Percentiles rank a stretch among this genome's conserved stretches.
Conservation (phyloP, 441 rosid genomes). For the Erodium chrysanthum region DNA sequence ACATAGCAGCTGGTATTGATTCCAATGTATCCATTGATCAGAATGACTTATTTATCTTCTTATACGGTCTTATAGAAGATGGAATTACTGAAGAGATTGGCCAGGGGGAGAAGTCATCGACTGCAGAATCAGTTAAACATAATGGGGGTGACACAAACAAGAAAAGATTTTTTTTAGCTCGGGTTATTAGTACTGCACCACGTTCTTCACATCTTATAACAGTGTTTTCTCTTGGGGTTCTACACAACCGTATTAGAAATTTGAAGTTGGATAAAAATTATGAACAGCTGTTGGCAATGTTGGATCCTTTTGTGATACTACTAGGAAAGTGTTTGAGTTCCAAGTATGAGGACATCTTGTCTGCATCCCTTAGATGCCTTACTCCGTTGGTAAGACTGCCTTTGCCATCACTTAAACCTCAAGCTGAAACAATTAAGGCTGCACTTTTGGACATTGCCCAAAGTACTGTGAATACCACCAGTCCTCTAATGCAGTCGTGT, state of each 20-base stretch:
- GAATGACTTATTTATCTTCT: constrained; percentile 60
- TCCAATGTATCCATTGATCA: constrained; percentile 75
- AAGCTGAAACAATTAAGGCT: constrained; percentile 70
- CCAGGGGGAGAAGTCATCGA: constrained; percentile 25
- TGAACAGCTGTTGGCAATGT: constrained; percentile 46
- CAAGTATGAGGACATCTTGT: constrained; percentile 69
- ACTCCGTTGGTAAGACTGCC: constrained; percentile 60
- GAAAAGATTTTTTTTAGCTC: constrained; percentile 23
- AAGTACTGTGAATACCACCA: constrained; percentile 41
- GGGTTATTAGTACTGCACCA: constrained; percentile 34
- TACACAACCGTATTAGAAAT: constrained; percentile 47
- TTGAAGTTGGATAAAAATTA: constrained; percentile 36
- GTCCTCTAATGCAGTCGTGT: constrained; percentile 69
- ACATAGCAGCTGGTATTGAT: constrained; percentile 75
- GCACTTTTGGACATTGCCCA: constrained; percentile 63
- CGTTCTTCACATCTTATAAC: constrained; percentile 57
- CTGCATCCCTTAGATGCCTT: constrained; percentile 71
- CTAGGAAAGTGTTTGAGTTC: constrained; percentile 71
- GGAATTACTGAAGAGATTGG: constrained; percentile 44
- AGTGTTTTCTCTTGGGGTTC: constrained; percentile 65
- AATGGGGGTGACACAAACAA: constrained; percentile 25
- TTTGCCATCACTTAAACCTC: constrained; percentile 62
- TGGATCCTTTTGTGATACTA: constrained; percentile 76
- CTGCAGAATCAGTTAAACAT: constrained; percentile 21
- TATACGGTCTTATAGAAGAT: constrained; percentile 55